These are phyloP conservation scores for Colletotrichum magnum DNA, from an alignment of 2,329 filamentous ascomycete genomes.

Conservation along the genomic window DNA sequence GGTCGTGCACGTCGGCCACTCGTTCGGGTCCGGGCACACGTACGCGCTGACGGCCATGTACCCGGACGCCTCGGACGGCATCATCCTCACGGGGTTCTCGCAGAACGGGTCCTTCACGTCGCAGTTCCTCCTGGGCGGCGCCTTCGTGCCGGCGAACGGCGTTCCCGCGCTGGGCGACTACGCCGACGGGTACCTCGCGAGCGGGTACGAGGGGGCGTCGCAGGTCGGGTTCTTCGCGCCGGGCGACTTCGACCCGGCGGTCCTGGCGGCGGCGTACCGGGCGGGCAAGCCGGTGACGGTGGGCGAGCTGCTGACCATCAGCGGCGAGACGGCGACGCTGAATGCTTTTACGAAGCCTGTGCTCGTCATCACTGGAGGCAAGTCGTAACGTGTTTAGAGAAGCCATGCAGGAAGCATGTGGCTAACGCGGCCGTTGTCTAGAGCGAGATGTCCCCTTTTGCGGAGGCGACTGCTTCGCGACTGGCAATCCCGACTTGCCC, in stretches of 20 bases:
- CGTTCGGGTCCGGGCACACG: conserved; percentile 72
- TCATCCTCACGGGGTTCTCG: conserved; percentile 74
- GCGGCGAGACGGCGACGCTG: conserved; percentile 49
- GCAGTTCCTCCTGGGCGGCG: conserved; percentile 60
- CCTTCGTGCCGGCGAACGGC: conserved; percentile 60
- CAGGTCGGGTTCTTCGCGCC: conserved; percentile 69
- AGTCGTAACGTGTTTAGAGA: conserved; percentile 29
- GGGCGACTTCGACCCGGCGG: conserved; percentile 66
- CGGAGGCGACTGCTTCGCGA: conserved; percentile 70
- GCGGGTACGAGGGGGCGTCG: conserved; percentile 60
- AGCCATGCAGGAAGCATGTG: background rate
- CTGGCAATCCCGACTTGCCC: conserved; percentile 51
- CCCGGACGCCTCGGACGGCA: conserved; percentile 68
- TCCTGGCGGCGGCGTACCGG: conserved; percentile 61
- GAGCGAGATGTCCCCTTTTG: conserved; percentile 70
- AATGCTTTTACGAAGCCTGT: conserved; percentile 67
- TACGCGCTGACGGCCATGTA: conserved; percentile 67
- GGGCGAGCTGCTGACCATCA: conserved; percentile 72
- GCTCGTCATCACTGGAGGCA: conserved; percentile 70
- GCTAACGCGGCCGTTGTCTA: conserved; percentile 37
- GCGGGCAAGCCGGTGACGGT: conserved; percentile 70
- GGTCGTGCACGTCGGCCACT: conserved; percentile 74
- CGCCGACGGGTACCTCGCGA: conserved; percentile 67
- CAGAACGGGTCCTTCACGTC: conserved; percentile 60
- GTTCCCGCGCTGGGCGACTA: conserved; percentile 50